Evolutionary conservation across 306 rosid species (phyloP).

Genomic region (Quercus ilex): DNA sequence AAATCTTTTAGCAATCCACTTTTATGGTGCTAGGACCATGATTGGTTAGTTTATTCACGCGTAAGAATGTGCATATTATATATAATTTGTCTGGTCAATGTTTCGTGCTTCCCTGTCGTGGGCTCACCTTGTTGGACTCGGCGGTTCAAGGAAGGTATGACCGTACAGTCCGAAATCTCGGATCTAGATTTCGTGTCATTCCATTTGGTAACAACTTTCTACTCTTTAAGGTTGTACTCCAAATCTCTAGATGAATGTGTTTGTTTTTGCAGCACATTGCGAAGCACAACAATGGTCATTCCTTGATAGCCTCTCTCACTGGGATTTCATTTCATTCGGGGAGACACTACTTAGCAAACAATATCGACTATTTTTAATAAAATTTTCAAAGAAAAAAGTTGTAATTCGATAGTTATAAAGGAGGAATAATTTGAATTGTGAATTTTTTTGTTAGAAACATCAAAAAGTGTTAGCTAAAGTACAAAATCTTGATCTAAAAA

Average conservation of each 20-base stretch:
- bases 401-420: no score
- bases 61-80: background rate
- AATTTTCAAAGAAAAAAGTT: no score
- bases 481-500: no score
- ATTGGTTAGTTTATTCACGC: background rate
- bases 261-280: background rate
- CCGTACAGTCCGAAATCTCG: background rate
- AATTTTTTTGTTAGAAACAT: no score
- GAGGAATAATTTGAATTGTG: no score
- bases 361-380: no score
- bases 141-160: no score
- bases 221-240: background rate
- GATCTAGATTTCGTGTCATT: constrained; percentile 2
- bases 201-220: background rate
- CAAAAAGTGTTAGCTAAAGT: no score
- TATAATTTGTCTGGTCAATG: background rate
- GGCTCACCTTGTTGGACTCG: background rate
- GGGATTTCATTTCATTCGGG: no score
- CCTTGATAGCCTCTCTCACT: no score
- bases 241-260: background rate
- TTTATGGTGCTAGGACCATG: background rate
- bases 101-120: background rate
- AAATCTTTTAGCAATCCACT: no score
- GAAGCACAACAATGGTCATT: background rate
- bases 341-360: no score